Evolutionary conservation across 2,329 filamentous ascomycete species (phyloP), one percentile per base, ranked within the genome.

Genomic region (Colletotrichum chlorophyti): DNA sequence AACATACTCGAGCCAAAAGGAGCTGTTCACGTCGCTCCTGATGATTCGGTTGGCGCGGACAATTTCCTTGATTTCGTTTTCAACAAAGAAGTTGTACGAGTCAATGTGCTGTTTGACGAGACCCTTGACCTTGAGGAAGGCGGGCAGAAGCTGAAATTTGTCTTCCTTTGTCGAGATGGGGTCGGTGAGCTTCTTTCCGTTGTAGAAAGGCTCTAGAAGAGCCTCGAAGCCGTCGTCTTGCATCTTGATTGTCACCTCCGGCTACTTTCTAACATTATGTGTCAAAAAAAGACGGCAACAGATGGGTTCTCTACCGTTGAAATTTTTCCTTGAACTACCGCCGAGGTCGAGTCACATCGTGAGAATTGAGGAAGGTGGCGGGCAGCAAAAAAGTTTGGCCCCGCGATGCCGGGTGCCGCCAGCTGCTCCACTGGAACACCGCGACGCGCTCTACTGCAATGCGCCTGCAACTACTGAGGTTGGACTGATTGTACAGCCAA

Each of bases 21-120:
- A 90, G 63, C 90, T 91, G 69, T 98, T 93, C 41, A 95, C 91
- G 79, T 98, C 94, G 74, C 93, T 97, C 65, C 90, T 87, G 63
- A 99, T 91, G 35, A 87, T 89, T 45, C 90, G 88, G 72, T 97
- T 98, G 48, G 94, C 91, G 71, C 91, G 88, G 65, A 99, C 90
- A 66, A 99, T 99, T 68, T 97, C 93, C 77, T 97, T 97, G 73
- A 99, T 88, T 71, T 98, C 93, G 54, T 96, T 90, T 66, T 99
- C 92, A 65, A 97, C 90, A 68, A 99, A 98, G 77, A 95, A 97
- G 77, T 99, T 97, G 82, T 96, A 99, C 21, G 95, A 98, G 78
- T 99, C 96, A 70, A 97, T 94, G 74, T 97, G 93, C 80, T 98
- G 94, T 75, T 97, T 97, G 50, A 97, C 93, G 55, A 97, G 81